phyloP scores from a whole-genome alignment of 1,284 basidiomycete genomes.

The Exobasidium rhododendri region DNA sequence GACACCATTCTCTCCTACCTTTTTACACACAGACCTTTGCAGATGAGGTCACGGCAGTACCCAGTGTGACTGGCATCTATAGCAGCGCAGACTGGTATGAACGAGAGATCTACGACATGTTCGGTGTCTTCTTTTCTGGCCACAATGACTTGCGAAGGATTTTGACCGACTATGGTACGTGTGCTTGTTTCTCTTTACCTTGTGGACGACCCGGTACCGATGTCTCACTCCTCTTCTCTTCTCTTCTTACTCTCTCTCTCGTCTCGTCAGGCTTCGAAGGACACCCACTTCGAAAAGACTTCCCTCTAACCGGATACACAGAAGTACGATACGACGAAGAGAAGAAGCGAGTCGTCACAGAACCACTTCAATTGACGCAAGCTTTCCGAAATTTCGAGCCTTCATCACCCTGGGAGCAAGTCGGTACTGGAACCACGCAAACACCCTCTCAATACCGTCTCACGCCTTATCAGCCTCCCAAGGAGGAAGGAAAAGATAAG shows the following conservation, averaged over 20 bases:
- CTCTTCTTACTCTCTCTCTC: slow-evolving; percentile 3
- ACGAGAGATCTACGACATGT: slow-evolving; percentile 97
- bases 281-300: slow-evolving; percentile 95
- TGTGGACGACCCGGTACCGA: too few relatives aligned
- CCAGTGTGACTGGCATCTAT: slow-evolving; percentile 76
- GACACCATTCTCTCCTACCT: too few relatives aligned
- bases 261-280: slow-evolving; percentile 81
- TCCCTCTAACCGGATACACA: slow-evolving; percentile 94
- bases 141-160: slow-evolving; percentile 97
- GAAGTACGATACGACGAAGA: slow-evolving; percentile 98
- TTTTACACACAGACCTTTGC: slow-evolving; percentile 69
- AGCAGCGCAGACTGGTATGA: slow-evolving; percentile 98
- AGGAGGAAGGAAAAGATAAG: slow-evolving; percentile 54
- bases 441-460: slow-evolving; percentile 59
- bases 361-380: slow-evolving; percentile 94
- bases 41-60: slow-evolving; percentile 89
- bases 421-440: slow-evolving; percentile 76
- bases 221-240: slow-evolving; percentile 1
- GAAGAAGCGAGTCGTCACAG: slow-evolving; percentile 95
- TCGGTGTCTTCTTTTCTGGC: slow-evolving; percentile 90
- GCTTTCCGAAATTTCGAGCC: slow-evolving; percentile 89
- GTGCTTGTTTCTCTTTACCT: too few relatives aligned
- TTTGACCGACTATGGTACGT: slow-evolving; percentile 89
- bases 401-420: slow-evolving; percentile 82
- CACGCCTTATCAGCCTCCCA: slow-evolving; percentile 56